These are phyloP conservation scores for Pseudogymnoascus sp. DNA, from an alignment of 2,329 filamentous ascomycete species.

Conservation along the genomic window DNA sequence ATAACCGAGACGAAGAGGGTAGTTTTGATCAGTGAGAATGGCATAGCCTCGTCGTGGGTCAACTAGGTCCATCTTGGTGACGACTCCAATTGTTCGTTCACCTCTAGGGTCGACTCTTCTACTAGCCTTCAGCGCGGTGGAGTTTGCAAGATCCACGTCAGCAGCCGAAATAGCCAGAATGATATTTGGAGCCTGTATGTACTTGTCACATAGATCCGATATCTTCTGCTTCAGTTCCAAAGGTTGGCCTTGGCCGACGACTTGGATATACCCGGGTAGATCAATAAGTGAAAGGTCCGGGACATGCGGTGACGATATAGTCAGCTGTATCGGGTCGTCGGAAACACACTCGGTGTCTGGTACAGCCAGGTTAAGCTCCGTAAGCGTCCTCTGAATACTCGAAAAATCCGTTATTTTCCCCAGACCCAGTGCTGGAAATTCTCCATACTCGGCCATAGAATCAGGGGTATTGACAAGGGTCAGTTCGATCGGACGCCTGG, in stretches of 20 bases:
- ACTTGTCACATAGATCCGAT: constrained; percentile 92
- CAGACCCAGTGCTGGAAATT: constrained; percentile 86
- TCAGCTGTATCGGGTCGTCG: constrained; percentile 92
- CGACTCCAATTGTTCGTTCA: constrained; percentile 94
- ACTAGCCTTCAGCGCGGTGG: constrained; percentile 81
- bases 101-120: constrained; percentile 87
- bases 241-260: constrained; percentile 84
- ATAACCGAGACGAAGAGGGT: constrained; percentile 89
- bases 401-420: constrained; percentile 87
- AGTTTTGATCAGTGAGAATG: constrained; percentile 82
- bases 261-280: constrained; percentile 94
- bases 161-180: constrained; percentile 96
- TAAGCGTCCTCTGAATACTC: constrained; percentile 86
- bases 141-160: constrained; percentile 95
- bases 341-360: constrained; percentile 87
- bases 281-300: constrained; percentile 95
- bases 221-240: constrained; percentile 92
- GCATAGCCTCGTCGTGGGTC: constrained; percentile 69
- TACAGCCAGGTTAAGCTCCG: constrained; percentile 89
- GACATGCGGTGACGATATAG: constrained; percentile 90
- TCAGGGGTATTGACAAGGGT: constrained; percentile 93
- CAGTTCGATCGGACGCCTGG: constrained; percentile 86
- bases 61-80: constrained; percentile 98
- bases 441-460: constrained; percentile 80
- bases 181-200: constrained; percentile 91